Conservation (phyloP, 2,329 filamentous ascomycete species). For the Nannizzia gypsea region DNA sequence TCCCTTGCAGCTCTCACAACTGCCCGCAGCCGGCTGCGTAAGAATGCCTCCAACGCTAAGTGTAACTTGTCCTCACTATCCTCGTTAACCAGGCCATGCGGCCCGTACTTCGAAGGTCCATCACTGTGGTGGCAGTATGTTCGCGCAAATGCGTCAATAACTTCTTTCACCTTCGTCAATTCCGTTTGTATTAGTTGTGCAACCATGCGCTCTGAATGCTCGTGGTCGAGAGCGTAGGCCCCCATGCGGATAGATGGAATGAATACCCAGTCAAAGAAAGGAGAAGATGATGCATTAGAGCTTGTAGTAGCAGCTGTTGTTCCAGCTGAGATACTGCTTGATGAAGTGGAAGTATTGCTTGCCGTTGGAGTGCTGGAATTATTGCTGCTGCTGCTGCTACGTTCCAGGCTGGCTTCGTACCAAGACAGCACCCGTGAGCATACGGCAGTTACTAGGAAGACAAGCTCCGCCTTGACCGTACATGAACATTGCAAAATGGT, state of each 20-base stretch:
- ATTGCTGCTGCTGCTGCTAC: background rate
- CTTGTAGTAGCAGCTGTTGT: background rate
- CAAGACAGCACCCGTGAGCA: background rate
- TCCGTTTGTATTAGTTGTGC: background rate
- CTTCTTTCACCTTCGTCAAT: background rate
- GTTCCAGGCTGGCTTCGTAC: background rate
- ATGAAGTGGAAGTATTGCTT: background rate
- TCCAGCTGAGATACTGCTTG: background rate
- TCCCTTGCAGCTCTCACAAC: background rate
- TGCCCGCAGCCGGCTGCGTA: background rate
- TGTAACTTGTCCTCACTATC: background rate
- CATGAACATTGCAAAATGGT: background rate
- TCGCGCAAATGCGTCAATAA: background rate
- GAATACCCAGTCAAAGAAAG: slow-evolving; percentile 1
- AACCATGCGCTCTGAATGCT: background rate
- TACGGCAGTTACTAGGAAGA: background rate
- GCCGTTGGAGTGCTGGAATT: background rate
- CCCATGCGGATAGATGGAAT: background rate
- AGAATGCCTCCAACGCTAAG: background rate
- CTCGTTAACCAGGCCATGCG: background rate
- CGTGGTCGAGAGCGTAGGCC: background rate
- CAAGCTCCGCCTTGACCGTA: background rate
- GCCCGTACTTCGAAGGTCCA: background rate
- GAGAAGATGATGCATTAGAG: background rate
- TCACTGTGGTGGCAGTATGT: background rate